These are phyloP conservation scores for Conticribra guillardii DNA, from an alignment of 108 stramenopile species.

Conservation along the genomic window DNA sequence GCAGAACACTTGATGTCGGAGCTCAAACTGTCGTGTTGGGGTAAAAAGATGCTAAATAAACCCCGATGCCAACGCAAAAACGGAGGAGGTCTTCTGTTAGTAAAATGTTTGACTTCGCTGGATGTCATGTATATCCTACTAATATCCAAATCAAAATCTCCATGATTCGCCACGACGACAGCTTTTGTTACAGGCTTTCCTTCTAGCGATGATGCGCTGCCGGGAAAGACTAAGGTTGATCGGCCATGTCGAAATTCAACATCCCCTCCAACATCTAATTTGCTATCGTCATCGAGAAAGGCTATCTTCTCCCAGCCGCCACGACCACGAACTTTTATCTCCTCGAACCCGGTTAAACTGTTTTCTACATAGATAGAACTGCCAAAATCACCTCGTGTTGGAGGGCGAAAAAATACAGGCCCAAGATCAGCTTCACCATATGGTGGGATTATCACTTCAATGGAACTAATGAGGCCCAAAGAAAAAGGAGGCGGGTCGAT, in stretches of 20 bases:
- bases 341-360: conserved; percentile 82
- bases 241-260: conserved; percentile 74
- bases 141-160: conserved; percentile 56
- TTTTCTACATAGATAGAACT: conserved; percentile 76
- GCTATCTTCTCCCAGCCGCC: conserved; percentile 69
- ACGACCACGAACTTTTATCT: conserved; percentile 61
- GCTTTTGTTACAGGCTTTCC: conserved; percentile 56
- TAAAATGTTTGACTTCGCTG: conserved; percentile 46
- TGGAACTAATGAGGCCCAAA: conserved; percentile 56
- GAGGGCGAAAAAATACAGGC: conserved; percentile 81
- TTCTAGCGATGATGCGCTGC: conserved; percentile 26
- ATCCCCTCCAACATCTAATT: conserved; percentile 55
- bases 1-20: conserved; percentile 29
- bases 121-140: conserved; percentile 50
- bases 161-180: conserved; percentile 70
- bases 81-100: conserved; percentile 28
- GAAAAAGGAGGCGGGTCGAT: conserved; percentile 70
- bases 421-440: conserved; percentile 73
- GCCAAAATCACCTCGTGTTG: conserved; percentile 61
- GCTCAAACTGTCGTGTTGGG: not conserved
- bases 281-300: conserved; percentile 58
- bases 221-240: conserved; percentile 69
- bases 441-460: conserved; percentile 77
- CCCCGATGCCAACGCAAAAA: too few relatives aligned
- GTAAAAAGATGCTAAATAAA: not conserved